Percentiles rank a stretch among this genome's conserved stretches.
phyloP scores from a whole-genome alignment of 345 rosid genomes.

The Citrus sp. region DNA sequence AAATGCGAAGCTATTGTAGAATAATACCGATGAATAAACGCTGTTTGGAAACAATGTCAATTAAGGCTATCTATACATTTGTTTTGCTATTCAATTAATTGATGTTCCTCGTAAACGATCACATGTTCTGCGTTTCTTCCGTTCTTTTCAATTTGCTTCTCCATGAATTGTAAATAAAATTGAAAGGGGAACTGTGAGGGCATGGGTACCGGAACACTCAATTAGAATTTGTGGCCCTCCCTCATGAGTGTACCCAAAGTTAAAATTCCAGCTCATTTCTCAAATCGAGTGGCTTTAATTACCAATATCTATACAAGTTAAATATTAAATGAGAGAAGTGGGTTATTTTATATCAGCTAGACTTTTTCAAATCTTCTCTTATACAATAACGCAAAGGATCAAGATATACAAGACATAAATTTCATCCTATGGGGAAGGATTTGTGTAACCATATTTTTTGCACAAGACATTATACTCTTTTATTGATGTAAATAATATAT shows the following conservation, averaged over 20 bases:
- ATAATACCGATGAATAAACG: not conserved
- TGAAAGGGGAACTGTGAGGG: not conserved
- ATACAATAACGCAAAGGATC: not conserved
- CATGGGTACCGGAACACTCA: constrained; percentile 2
- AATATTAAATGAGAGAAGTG: not conserved
- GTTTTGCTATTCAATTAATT: not conserved
- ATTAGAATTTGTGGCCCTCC: constrained; percentile 19
- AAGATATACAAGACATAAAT: not conserved
- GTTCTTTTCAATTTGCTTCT: not conserved
- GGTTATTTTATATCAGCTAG: not conserved
- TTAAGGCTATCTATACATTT: too few species aligned
- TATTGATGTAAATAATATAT: not conserved
- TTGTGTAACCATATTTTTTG: not conserved
- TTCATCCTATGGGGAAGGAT: not conserved
- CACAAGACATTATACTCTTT: not conserved
- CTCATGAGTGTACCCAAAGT: constrained; percentile 32
- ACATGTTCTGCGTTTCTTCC: not conserved
- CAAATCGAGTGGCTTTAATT: not conserved
- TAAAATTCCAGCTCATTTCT: constrained; percentile 35
- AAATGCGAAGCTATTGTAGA: not conserved
- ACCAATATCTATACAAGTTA: not conserved
- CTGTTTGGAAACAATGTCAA: not conserved
- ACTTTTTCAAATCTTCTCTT: not conserved
- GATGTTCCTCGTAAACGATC: not conserved
- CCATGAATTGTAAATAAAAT: not conserved